Evolutionary conservation across 2,329 filamentous ascomycete genomes (phyloP).

Genomic region (Tolypocladium inflatum): DNA sequence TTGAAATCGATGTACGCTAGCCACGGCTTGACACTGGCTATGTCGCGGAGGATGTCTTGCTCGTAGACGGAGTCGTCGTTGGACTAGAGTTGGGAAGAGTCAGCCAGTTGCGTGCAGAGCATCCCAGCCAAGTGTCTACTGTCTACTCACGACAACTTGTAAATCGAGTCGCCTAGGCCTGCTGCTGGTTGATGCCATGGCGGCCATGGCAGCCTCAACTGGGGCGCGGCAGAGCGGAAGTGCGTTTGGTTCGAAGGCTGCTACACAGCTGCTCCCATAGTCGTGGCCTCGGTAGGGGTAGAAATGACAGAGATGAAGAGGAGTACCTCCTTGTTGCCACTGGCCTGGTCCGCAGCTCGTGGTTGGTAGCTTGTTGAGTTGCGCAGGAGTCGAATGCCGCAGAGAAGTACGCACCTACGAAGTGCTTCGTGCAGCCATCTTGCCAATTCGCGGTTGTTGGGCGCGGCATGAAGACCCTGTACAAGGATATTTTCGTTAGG

Average conservation of each 20-base stretch:
- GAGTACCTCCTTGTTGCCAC: background rate
- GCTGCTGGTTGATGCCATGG: conserved; percentile 8
- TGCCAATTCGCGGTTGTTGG: background rate
- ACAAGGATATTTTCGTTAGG: background rate
- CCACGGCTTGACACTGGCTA: conserved; percentile 85
- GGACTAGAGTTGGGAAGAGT: conserved; percentile 36
- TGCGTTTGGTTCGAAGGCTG: background rate
- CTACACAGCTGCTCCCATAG: background rate
- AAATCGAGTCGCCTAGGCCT: conserved; percentile 35
- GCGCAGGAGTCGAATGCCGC: background rate
- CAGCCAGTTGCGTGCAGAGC: background rate
- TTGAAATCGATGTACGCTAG: conserved; percentile 91
- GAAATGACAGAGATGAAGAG: background rate
- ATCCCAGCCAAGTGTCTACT: background rate
- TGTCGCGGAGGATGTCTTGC: conserved; percentile 83
- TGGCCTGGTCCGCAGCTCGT: background rate
- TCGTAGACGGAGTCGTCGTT: conserved; percentile 94
- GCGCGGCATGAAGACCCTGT: background rate
- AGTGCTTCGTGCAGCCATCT: background rate
- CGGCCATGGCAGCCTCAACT: background rate
- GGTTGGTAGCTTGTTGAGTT: background rate
- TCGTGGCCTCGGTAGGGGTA: background rate
- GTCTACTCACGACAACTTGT: conserved; percentile 35
- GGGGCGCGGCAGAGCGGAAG: conserved; percentile 6
- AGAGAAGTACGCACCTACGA: background rate